Base-by-base conservation (phyloP, 805 yeast species). In the Martiniozyma abietophila region DNA sequence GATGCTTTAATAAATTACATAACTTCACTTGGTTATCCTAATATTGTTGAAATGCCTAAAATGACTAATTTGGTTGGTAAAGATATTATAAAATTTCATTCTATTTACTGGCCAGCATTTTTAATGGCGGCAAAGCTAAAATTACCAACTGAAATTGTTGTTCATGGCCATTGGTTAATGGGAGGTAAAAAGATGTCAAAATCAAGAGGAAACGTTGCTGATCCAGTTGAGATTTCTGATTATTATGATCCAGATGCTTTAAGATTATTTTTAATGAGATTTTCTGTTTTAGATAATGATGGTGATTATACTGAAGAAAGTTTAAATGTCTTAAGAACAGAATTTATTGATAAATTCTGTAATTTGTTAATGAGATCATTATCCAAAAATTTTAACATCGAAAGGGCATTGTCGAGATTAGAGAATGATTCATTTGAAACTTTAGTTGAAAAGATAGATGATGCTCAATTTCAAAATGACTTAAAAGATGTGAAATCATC, bases 181-280 rank as follows among this genome's bases (percentile, higher is more conserved):
- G 80, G 76, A 22, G 97, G 97, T 0, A 62, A 74, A 28, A 92
- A 92, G 52, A 92, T 92, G 98, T 82, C 95, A 32, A 92, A 92
- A 49, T 79, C 94, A 37, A 60, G 76, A 35, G 96, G 96, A 1
- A 92, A 92, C 51, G 96, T 89, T 8, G 94, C 89, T 5, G 96
- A 92, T 49, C 98, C 98, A 0, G 51, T 81, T 14, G 70, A 61
- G n/a, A 65, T 79, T 20, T 62, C 73, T 4, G 63, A 70, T 1
- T 54, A 64, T 27, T 83, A 80, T 47, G 95, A 86, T 0, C 54
- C 66, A n/a, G 92, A 82, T 53, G 58, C 82, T 0, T 58, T 86
- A 27, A 65, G 96, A 42, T 76, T 83, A 57, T 85, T 76, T 51
- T 58, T 92, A 38, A 67, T 79, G 57, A 82, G 79, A 46, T 79